A percentile compares a stretch with the other conserved stretches of the same genome.
These are phyloP conservation scores for Syncephalis fuscata DNA, from an alignment of 371 early-diverging fungal genomes.

Conservation along the genomic window DNA sequence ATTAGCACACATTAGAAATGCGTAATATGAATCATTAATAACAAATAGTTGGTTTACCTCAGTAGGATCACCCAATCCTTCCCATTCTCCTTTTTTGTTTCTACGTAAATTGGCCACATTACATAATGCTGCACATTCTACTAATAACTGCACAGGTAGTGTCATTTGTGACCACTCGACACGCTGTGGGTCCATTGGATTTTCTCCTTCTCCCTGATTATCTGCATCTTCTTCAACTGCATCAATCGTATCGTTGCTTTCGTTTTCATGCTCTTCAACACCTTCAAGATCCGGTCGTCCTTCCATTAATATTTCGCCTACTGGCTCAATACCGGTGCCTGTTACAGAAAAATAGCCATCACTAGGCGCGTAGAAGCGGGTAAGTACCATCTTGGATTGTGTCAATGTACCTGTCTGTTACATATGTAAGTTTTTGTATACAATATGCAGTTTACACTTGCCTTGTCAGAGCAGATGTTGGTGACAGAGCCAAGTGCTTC, in stretches of 20 bases:
- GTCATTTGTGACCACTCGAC: slow-evolving; percentile 6
- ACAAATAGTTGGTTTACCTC: slow-evolving; percentile 44
- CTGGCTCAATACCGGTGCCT: slow-evolving; percentile 44
- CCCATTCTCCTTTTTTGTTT: slow-evolving; percentile 44
- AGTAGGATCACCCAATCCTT: slow-evolving; percentile 70
- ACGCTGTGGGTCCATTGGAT: slow-evolving; percentile 29
- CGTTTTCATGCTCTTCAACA: slow-evolving; percentile 1
- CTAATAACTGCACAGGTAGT: slow-evolving; percentile 12
- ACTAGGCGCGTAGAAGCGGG: slow-evolving; percentile 46
- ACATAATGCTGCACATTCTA: slow-evolving; percentile 38
- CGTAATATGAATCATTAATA: slow-evolving; percentile 8
- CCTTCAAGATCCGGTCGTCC: slow-evolving; percentile 1
- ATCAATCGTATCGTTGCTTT: slow-evolving; percentile 10
- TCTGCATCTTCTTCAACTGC: slow-evolving; percentile 38
- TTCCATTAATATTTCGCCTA: slow-evolving; percentile 32
- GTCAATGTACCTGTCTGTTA: slow-evolving; percentile 36
- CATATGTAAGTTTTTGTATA: slow-evolving; percentile 10
- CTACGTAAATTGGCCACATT: slow-evolving; percentile 51
- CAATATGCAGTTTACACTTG: slow-evolving; percentile 15
- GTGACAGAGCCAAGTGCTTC: slow-evolving; percentile 85
- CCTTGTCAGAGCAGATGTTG: slow-evolving; percentile 87
- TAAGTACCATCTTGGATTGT: slow-evolving; percentile 57
- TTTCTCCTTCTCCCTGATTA: neutral
- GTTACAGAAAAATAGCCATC: slow-evolving; percentile 39
- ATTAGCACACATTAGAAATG: slow-evolving; percentile 15